Conservation (phyloP, 805 yeast species). For the Sugiyamaella boreocaroliniensis region DNA sequence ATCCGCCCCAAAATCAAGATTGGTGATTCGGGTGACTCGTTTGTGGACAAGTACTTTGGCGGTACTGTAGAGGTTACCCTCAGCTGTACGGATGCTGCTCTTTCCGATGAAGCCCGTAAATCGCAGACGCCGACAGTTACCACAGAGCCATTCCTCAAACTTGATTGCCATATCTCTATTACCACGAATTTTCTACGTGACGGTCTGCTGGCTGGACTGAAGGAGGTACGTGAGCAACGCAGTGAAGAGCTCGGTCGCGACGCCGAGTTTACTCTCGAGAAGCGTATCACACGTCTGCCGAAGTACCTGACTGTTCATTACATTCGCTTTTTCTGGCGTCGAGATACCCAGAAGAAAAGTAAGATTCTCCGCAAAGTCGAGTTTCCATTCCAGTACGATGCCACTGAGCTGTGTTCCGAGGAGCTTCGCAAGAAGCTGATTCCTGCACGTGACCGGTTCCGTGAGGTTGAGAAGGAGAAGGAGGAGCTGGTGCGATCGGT, state of each 20-base stretch:
- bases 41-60: constrained; percentile 53
- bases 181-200: constrained; percentile 82
- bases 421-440: constrained; percentile 60
- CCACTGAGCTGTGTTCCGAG: constrained; percentile 79
- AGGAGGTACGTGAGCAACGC: constrained; percentile 71
- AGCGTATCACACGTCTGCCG: constrained; percentile 69
- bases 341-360: constrained; percentile 83
- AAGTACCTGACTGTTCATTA: constrained; percentile 83
- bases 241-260: constrained; percentile 63
- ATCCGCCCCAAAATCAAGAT: constrained; percentile 39
- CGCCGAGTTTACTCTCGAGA: constrained; percentile 57
- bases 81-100: constrained; percentile 52
- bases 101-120: not conserved
- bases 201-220: constrained; percentile 69
- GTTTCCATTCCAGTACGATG: constrained; percentile 80
- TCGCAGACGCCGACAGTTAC: constrained; percentile 38
- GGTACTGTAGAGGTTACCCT: constrained; percentile 58
- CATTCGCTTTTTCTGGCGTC: constrained; percentile 93
- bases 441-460: constrained; percentile 67
- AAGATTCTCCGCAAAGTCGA: constrained; percentile 90
- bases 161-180: constrained; percentile 83
- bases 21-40: constrained; percentile 26
- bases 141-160: constrained; percentile 57
- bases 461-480: constrained; percentile 67
- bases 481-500: constrained; percentile 66